phyloP scores from a whole-genome alignment of 1,139 yeast genomes.

The Saccharomyces hybrid region DNA sequence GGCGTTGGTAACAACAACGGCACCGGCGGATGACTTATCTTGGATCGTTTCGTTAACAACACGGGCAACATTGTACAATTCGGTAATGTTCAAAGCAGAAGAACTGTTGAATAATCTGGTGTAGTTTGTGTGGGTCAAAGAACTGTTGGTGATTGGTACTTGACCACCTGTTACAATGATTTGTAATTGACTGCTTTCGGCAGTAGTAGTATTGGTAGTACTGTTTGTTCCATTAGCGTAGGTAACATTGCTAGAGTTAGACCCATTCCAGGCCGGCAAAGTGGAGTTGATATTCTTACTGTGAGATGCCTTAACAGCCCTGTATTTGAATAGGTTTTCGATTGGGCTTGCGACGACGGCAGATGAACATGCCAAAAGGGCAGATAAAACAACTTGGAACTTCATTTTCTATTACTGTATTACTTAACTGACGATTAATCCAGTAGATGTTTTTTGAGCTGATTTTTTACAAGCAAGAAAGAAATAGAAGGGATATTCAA shows the following conservation, averaged over 20 bases:
- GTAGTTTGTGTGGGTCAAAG: constrained; percentile 14
- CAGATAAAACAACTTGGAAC: constrained; percentile 10
- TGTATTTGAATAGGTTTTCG: constrained; percentile 6
- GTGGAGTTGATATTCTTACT: neutral
- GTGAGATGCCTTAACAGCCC: neutral
- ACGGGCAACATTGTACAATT: constrained; percentile 22
- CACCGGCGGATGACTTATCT: constrained; percentile 18
- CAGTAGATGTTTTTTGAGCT: neutral
- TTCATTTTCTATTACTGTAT: constrained; percentile 8
- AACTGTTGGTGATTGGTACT: constrained; percentile 15
- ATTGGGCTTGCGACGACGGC: constrained; percentile 19
- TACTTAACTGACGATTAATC: neutral
- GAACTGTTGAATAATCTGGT: constrained; percentile 21
- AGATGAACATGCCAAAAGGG: constrained; percentile 16
- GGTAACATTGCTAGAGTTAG: constrained; percentile 1
- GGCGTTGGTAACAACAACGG: constrained; percentile 21
- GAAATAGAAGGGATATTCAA: neutral
- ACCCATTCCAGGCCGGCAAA: neutral
- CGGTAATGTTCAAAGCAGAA: constrained; percentile 20
- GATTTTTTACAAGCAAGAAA: neutral
- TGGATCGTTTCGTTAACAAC: constrained; percentile 17
- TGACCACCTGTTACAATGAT: constrained; percentile 26
- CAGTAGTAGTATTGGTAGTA: constrained; percentile 4
- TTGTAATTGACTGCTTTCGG: constrained; percentile 13
- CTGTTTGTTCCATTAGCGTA: constrained; percentile 8